These are phyloP conservation scores for Psidium guajava DNA, from an alignment of 345 rosid genomes.

Conservation along the genomic window DNA sequence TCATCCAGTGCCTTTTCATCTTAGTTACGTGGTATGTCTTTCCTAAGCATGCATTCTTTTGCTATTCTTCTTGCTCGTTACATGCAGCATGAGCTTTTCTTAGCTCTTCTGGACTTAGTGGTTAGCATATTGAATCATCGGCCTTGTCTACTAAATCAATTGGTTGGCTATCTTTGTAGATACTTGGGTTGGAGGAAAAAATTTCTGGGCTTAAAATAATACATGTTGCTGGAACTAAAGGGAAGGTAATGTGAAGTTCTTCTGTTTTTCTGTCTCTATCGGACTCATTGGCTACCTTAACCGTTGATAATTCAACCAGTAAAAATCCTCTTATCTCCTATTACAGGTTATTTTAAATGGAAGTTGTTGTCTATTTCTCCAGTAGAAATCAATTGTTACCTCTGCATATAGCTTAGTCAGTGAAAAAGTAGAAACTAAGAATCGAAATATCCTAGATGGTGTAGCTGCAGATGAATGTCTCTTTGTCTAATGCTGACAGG, in stretches of 20 bases:
- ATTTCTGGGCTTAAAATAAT: conserved; percentile 49
- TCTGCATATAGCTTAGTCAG: neutral
- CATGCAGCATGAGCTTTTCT: neutral
- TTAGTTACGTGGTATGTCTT: neutral
- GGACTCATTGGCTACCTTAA: neutral
- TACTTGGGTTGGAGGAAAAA: conserved; percentile 59
- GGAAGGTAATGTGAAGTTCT: conserved; percentile 43
- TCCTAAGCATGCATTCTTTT: neutral
- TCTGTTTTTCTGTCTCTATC: neutral
- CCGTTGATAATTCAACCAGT: neutral
- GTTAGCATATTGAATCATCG: neutral
- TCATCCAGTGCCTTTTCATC: neutral
- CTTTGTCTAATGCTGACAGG: neutral
- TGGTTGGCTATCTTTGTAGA: conserved; percentile 25
- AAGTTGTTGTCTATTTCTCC: neutral
- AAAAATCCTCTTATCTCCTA: neutral
- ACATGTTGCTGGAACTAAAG: conserved; percentile 94
- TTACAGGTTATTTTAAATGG: neutral
- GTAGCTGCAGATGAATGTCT: neutral
- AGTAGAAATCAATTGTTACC: neutral
- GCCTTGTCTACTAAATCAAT: neutral
- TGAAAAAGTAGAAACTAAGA: neutral
- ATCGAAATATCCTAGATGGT: neutral
- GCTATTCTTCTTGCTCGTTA: neutral
- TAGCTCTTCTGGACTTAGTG: neutral